Conservation (phyloP, 2,329 filamentous ascomycete species). For the Botrytis cinerea region DNA sequence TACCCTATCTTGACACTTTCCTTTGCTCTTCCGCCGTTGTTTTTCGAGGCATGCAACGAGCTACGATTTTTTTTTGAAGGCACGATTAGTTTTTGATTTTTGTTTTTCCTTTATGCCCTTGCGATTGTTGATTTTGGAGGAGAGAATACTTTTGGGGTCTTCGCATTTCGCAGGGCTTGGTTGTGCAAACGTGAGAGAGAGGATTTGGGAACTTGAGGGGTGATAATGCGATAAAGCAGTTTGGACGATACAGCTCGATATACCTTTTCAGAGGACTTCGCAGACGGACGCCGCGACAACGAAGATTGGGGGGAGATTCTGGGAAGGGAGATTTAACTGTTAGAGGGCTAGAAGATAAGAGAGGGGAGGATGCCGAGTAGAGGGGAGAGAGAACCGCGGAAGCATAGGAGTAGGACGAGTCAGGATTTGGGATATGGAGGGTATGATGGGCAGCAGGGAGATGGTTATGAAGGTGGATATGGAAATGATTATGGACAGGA, state of each 20-base stretch:
- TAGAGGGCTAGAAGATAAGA: background rate
- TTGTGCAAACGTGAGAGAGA: background rate
- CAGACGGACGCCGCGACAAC: background rate
- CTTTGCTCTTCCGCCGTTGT: background rate
- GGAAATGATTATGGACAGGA: constrained; percentile 10
- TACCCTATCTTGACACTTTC: background rate
- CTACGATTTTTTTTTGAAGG: background rate
- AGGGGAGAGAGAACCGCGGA: constrained; percentile 10
- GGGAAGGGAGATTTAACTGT: background rate
- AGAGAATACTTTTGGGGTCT: background rate
- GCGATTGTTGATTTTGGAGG: background rate
- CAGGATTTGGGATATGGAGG: constrained; percentile 11
- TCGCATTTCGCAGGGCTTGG: background rate
- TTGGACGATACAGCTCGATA: background rate
- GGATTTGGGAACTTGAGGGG: background rate
- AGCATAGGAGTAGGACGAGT: constrained; percentile 18
- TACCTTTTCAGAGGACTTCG: background rate
- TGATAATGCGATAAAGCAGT: constrained; percentile 22
- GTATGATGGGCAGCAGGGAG: background rate
- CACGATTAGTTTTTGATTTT: constrained; percentile 2
- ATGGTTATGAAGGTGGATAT: background rate
- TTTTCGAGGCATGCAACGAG: background rate
- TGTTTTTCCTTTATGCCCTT: background rate
- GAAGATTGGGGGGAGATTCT: background rate
- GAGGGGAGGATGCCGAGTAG: constrained; percentile 18